These are phyloP conservation scores for Coffea humblotiana DNA, from an alignment of 305 asterid genomes.

Conservation along the genomic window DNA sequence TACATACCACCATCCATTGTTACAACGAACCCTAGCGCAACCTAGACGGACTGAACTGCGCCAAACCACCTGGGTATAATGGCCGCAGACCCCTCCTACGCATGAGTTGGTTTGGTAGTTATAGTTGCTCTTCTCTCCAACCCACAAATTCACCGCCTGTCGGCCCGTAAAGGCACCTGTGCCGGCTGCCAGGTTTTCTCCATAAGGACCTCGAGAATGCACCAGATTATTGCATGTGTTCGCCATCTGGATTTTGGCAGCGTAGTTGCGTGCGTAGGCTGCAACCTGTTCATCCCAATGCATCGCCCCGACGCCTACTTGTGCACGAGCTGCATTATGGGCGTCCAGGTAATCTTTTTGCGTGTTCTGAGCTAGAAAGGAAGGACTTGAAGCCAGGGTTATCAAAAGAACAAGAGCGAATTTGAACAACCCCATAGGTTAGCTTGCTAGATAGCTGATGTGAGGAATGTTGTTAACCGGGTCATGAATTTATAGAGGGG, in stretches of 20 bases:
- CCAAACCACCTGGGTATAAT: constrained; percentile 34
- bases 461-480: not conserved
- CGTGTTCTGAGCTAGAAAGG: constrained; percentile 2
- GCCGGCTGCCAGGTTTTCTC: constrained; percentile 24
- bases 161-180: not conserved
- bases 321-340: constrained; percentile 49
- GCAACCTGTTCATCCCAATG: constrained; percentile 43
- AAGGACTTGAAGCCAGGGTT: not conserved
- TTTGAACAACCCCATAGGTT: not conserved
- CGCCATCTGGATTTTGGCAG: constrained; percentile 28
- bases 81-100: constrained; percentile 18
- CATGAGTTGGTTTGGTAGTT: not conserved
- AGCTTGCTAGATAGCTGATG: not conserved
- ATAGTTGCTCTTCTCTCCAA: constrained; percentile 1
- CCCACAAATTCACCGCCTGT: constrained; percentile 10
- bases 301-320: constrained; percentile 44
- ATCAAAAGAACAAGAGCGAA: not conserved
- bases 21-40: constrained; percentile 31
- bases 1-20: constrained; percentile 25
- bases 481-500: not conserved
- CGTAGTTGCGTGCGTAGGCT: constrained; percentile 46
- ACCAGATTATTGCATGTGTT: constrained; percentile 32
- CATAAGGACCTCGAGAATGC: constrained; percentile 25
- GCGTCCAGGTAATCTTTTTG: not conserved
- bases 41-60: constrained; percentile 23